These are phyloP conservation scores for Mortierella sp. DNA, from an alignment of 371 early-diverging fungal species.

Conservation along the genomic window DNA sequence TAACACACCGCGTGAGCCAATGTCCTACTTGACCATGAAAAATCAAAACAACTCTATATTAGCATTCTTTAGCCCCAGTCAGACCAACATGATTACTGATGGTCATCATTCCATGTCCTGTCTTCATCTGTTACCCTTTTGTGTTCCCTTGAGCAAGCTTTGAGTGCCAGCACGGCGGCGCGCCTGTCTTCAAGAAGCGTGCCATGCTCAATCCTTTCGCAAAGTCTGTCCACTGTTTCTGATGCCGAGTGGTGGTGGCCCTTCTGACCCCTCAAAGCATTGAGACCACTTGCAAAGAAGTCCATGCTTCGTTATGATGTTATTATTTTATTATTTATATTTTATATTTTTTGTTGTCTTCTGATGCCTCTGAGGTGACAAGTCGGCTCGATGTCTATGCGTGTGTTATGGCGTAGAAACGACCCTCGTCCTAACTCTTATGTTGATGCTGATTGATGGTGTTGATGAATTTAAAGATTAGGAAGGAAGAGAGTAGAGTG, in stretches of 20 bases:
- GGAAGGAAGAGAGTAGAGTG: too few relatives aligned
- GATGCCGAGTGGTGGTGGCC: constrained; percentile 85
- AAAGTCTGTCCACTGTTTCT: constrained; percentile 88
- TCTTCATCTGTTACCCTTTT: constrained; percentile 64
- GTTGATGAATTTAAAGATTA: background rate
- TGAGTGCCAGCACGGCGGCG: constrained; percentile 88
- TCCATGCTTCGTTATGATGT: constrained; percentile 15
- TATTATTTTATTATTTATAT: constrained; percentile 2
- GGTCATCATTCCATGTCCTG: background rate
- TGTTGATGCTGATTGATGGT: background rate
- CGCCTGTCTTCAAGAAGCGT: constrained; percentile 91
- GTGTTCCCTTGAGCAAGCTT: constrained; percentile 88
- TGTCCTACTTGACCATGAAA: constrained; percentile 67
- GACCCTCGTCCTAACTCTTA: background rate
- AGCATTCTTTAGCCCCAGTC: background rate
- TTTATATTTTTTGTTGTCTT: background rate
- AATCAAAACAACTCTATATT: constrained; percentile 1
- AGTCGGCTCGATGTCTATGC: background rate
- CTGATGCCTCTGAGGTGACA: background rate
- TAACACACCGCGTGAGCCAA: constrained; percentile 83
- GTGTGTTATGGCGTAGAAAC: background rate
- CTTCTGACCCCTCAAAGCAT: constrained; percentile 83
- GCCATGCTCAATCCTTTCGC: constrained; percentile 86
- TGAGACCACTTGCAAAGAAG: constrained; percentile 60
- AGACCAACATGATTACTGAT: background rate